Evolutionary conservation across 2,329 filamentous ascomycete species (phyloP).

Genomic region (Aspergillus novofumigatus): DNA sequence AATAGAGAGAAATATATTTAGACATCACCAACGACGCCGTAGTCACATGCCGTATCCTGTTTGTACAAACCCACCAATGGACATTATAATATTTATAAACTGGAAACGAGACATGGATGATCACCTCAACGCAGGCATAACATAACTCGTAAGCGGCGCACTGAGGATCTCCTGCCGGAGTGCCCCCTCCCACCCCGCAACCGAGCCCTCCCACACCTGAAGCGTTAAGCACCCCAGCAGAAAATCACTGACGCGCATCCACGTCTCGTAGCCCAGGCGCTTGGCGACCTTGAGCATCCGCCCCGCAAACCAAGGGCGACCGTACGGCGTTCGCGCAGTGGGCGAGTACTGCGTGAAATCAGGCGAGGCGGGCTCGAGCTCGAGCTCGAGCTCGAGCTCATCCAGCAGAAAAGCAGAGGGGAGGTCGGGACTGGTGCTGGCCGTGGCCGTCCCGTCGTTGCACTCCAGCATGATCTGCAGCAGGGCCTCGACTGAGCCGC

Average conservation of each 20-base stretch:
- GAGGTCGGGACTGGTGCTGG: background rate
- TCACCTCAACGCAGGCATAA: constrained; percentile 21
- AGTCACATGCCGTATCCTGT: background rate
- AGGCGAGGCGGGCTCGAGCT: constrained; percentile 1
- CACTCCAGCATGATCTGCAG: constrained; percentile 37
- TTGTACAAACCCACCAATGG: background rate
- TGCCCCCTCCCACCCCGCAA: constrained; percentile 28
- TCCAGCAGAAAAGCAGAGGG: background rate
- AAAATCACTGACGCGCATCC: constrained; percentile 34
- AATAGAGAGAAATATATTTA: background rate
- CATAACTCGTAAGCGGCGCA: constrained; percentile 35
- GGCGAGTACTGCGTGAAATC: constrained; percentile 29
- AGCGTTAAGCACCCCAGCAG: constrained; percentile 35
- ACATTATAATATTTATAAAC: background rate
- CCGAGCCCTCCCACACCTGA: constrained; percentile 16
- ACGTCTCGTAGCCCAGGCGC: constrained; percentile 29
- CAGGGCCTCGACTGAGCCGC: constrained; percentile 36
- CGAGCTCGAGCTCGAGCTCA: background rate
- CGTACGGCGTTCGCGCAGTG: constrained; percentile 20
- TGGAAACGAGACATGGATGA: background rate
- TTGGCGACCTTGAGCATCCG: constrained; percentile 40
- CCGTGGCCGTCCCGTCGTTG: constrained; percentile 23
- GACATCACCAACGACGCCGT: background rate
- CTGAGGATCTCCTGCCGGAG: constrained; percentile 35
- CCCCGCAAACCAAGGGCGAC: constrained; percentile 37